These are phyloP conservation scores for Dichomitus squalens DNA, from an alignment of 1,284 basidiomycete genomes.

Conservation along the genomic window DNA sequence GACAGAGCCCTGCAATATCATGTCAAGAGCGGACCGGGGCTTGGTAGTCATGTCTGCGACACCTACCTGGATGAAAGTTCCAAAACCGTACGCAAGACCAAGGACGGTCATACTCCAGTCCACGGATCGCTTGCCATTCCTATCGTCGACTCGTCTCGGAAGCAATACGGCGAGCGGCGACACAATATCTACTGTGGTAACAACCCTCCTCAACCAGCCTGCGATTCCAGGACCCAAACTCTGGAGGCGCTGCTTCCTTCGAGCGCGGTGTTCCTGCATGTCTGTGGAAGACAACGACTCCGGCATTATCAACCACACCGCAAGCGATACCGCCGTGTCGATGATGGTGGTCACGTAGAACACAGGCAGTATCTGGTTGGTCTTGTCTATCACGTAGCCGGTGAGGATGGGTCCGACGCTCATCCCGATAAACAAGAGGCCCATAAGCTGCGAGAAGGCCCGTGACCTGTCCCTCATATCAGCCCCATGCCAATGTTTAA, in stretches of 20 bases:
- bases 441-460: conserved; percentile 59
- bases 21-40: neutral
- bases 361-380: conserved; percentile 59
- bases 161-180: conserved; percentile 65
- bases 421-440: conserved; percentile 65
- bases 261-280: conserved; percentile 12
- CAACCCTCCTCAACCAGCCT: conserved; percentile 34
- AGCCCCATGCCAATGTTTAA: neutral
- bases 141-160: conserved; percentile 41
- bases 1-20: neutral
- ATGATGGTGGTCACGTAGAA: conserved; percentile 62
- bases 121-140: conserved; percentile 38
- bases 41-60: too few species aligned
- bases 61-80: conserved; percentile 43
- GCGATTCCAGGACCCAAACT: conserved; percentile 2
- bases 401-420: conserved; percentile 74
- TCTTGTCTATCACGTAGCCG: conserved; percentile 57
- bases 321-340: conserved; percentile 49
- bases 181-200: conserved; percentile 39
- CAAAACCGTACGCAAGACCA: conserved; percentile 56
- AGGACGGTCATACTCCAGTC: conserved; percentile 73
- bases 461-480: conserved; percentile 42
- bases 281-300: conserved; percentile 60
- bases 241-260: conserved; percentile 32
- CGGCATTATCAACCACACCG: conserved; percentile 63